A percentile compares a stretch with the other conserved stretches of the same genome.
These are phyloP conservation scores for Venturia pyrina DNA, from an alignment of 2,329 filamentous ascomycete species.

Conservation along the genomic window DNA sequence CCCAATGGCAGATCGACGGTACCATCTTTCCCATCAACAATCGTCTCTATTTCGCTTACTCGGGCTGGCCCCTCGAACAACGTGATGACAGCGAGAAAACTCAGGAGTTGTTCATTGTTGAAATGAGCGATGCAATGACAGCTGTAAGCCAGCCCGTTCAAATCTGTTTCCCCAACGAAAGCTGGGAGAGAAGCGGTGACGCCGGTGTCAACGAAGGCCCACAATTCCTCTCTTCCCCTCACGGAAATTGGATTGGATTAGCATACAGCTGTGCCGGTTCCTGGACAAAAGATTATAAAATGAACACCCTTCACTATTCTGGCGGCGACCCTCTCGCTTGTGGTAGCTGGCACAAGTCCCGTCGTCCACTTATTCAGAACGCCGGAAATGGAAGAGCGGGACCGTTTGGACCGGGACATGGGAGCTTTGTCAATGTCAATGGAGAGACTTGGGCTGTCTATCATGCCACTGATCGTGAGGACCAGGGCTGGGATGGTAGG, in stretches of 20 bases:
- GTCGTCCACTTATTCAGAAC: slow-evolving; percentile 29
- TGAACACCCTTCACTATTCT: slow-evolving; percentile 32
- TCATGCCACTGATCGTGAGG: slow-evolving; percentile 35
- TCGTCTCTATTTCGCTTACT: slow-evolving; percentile 34
- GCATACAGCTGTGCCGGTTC: slow-evolving; percentile 37
- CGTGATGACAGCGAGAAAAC: slow-evolving; percentile 24
- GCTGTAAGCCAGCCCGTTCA: slow-evolving; percentile 24
- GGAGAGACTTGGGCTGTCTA: slow-evolving; percentile 34
- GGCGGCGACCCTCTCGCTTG: slow-evolving; percentile 32
- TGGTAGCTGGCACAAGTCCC: slow-evolving; percentile 29
- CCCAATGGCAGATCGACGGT: slow-evolving; percentile 40
- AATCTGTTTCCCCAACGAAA: slow-evolving; percentile 30
- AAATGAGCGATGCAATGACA: slow-evolving; percentile 26
- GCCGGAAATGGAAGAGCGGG: slow-evolving; percentile 21
- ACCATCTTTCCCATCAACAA: slow-evolving; percentile 32
- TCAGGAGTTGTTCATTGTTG: slow-evolving; percentile 36
- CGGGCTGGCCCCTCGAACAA: slow-evolving; percentile 34
- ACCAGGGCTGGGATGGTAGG: slow-evolving; percentile 34
- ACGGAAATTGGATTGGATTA: slow-evolving; percentile 31
- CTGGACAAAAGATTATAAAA: slow-evolving; percentile 40
- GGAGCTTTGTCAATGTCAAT: slow-evolving; percentile 29
- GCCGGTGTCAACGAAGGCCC: slow-evolving; percentile 38
- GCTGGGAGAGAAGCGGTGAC: slow-evolving; percentile 31
- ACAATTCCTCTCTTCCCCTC: slow-evolving; percentile 27
- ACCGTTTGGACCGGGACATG: slow-evolving; percentile 37